Evolutionary conservation across 208 protist genomes (phyloP), one percentile per base, ranked within the genome.

Genomic region (Leishmania turanica): DNA sequence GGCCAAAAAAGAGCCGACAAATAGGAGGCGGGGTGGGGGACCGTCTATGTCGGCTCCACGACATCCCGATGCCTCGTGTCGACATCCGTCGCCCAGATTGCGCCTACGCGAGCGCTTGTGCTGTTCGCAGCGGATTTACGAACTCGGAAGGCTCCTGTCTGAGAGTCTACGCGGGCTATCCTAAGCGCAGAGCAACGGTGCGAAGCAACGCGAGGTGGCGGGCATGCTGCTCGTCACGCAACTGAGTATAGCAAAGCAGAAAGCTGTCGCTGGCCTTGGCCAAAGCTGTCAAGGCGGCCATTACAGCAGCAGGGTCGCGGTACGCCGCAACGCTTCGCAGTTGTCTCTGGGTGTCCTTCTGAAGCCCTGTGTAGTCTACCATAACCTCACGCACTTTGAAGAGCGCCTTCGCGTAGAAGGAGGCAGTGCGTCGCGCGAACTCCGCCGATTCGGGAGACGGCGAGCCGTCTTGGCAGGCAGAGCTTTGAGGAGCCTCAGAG

Each of bases 301-400:
- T 31, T 17, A n/a, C 27, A 15, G 27, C 31, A 4, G 62, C 62
- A 8, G 62, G n/a, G 37, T 51, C 66, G 66, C 40, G 2, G 66
- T 31, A 73, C 45, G 73, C 5, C 2, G 74, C 34, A 42, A n/a
- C 0, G 0, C 62, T 62, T 7, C 40, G 54, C 17, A 84, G n/a
- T 13, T 51, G 60, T 2, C 21, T n/a, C 11, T 51, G 24, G 19
- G 70, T 51, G 64, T 75, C 66, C 3, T 79, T 74, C 53, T 84
- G 74, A 40, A 70, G 45, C 3, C 65, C 80, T 1, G 75, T 69
- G 45, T 70, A 76, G 45, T 66, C 80, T 37, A 68, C 79, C 47
- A 78, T 40, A 7, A 21, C 45, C 8, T 54, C 74, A 19, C 47
- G 19, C 49, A 45, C 66, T 0, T 34, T 66, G 1, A 37, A 75